phyloP scores from a whole-genome alignment of 495 filamentous ascomycete species.

The Aspergillus kassunensis region DNA sequence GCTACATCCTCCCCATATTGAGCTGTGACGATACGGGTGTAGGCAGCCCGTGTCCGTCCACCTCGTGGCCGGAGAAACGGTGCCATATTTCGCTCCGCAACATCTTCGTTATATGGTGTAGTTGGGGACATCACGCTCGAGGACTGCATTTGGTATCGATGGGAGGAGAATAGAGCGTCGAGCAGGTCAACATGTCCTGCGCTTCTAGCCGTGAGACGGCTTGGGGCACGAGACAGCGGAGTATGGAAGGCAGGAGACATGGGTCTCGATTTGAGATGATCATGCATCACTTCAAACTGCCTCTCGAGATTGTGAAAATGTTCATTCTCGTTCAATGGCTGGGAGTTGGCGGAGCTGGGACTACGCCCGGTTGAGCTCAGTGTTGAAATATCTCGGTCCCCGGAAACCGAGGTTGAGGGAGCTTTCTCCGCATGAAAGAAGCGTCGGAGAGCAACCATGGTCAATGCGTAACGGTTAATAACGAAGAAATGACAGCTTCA shows the following conservation, averaged over 20 bases:
- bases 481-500: not conserved
- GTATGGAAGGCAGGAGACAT: conserved; percentile 25
- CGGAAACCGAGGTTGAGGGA: conserved; percentile 12
- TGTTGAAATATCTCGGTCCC: conserved; percentile 11
- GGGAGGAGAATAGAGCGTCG: conserved; percentile 33
- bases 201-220: conserved; percentile 8
- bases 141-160: conserved; percentile 25
- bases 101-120: conserved; percentile 44
- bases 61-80: conserved; percentile 30
- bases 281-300: conserved; percentile 41
- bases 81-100: conserved; percentile 46
- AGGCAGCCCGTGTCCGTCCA: conserved; percentile 21
- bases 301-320: conserved; percentile 39
- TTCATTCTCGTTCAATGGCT: conserved; percentile 24
- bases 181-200: conserved; percentile 41
- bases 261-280: conserved; percentile 28
- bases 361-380: conserved; percentile 12
- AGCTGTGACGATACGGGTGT: conserved; percentile 29
- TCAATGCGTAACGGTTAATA: not conserved
- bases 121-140: conserved; percentile 26
- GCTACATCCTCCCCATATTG: conserved; percentile 45
- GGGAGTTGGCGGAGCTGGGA: conserved; percentile 10
- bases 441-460: conserved; percentile 37
- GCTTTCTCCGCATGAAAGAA: conserved; percentile 34
- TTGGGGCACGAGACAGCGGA: conserved; percentile 22